phyloP scores from a whole-genome alignment of 306 rosid genomes.

The Fragaria ananassa region DNA sequence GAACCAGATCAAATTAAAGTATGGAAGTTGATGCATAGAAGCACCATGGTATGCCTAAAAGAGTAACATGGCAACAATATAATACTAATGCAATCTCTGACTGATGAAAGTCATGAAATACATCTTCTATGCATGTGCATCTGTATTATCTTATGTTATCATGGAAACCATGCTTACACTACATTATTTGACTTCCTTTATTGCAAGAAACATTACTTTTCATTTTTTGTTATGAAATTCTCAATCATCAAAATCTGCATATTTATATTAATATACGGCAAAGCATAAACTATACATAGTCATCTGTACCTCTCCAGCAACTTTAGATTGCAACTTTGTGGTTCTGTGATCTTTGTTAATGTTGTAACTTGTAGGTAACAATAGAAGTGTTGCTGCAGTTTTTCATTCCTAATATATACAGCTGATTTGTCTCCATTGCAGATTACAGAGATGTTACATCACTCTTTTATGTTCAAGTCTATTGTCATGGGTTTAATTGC shows the following conservation, averaged over 20 bases:
- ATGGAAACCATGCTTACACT: background rate
- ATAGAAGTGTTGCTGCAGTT: background rate
- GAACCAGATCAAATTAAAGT: background rate
- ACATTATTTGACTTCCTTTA: background rate
- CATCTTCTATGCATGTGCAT: slow-evolving; percentile 8
- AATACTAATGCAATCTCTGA: background rate
- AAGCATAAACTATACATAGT: background rate
- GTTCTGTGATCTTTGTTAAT: slow-evolving; percentile 1
- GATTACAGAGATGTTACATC: slow-evolving; percentile 23
- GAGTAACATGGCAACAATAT: background rate
- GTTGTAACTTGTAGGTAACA: background rate
- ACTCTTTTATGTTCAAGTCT: slow-evolving; percentile 41
- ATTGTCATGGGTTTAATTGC: slow-evolving; percentile 65
- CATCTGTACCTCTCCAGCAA: slow-evolving; percentile 8
- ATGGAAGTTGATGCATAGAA: background rate
- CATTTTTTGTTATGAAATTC: background rate
- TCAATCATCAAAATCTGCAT: background rate
- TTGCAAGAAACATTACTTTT: background rate
- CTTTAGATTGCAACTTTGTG: background rate
- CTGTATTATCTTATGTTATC: background rate
- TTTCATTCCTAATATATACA: slow-evolving; percentile 7
- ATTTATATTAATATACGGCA: background rate
- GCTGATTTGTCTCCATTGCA: background rate
- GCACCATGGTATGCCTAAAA: slow-evolving; percentile 2
- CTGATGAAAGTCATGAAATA: background rate